Evolutionary conservation across 345 rosid genomes (phyloP), one percentile per base, ranked within the genome.

Genomic region (Lepidium sativum): DNA sequence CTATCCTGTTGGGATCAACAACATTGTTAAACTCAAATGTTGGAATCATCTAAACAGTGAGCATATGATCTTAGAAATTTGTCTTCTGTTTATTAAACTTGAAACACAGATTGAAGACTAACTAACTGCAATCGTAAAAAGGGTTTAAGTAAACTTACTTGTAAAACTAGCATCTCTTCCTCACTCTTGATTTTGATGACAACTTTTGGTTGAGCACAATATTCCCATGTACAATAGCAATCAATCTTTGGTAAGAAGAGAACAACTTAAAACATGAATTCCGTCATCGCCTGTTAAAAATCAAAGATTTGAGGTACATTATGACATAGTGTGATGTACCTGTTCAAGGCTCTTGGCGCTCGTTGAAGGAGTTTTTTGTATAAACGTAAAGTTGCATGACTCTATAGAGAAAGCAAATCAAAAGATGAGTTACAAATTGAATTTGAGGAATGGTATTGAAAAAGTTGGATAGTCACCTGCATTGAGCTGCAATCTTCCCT

Each of bases 401-500:
- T 94, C 0, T 25, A 37, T 12, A 65, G 38, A 37, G 29, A 62
- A 67, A 17, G 63, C 34, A 74, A 27, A 39, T 15, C 15, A 31
- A 31, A 40, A 38, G 41, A 55, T 10, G 39, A 69, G 38, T n/a
- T 11, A 37, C 0, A 20, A 44, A 33, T 8, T 5, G 10, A 41
- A 3, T 40, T 41, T 3, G 25, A 45, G 35, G 54, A 23, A 10
- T 9, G 48, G 1, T 56, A 40, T 10, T 8, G 27, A 58, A n/a
- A 21, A 38, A 62, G 12, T 61, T 53, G 48, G 48, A 54, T 2
- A 25, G 7, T 15, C 43, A 92, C 99, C 99, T 88, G 91, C 99
- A 94, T 54, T 94, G 97, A 38, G 99, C 96, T 16, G 96, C 97
- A 81, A 91, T 86, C 82, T 94, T 94, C 39, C 99, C 99, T 77